Evolutionary conservation across 768 basidiomycete genomes (phyloP), one percentile per base, ranked within the genome.

Genomic region (Kwoniella sp.): DNA sequence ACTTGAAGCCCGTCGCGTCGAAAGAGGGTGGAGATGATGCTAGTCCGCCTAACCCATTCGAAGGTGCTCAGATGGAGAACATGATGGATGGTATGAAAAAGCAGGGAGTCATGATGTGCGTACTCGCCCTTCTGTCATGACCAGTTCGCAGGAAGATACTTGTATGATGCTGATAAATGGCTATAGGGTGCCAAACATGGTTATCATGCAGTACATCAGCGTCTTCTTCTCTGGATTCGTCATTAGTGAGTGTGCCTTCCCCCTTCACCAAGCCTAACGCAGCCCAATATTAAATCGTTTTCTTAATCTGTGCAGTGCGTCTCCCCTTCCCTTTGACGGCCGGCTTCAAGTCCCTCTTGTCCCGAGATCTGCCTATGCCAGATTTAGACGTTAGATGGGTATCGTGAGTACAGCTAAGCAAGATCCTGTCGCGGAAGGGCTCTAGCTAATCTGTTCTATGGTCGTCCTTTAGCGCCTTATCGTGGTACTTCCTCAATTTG

Each of bases 81-180:
- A 94, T 97, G 92, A 95, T 97, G 93, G 86, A 92, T 12, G 91
- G 91, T 36, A 90, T 99, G 89, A 97, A 97, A 84, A 97, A 95
- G 21, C 96, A 99, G 81, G 92, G 91, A 85, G 92, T 97, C 53
- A 94, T 96, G 90, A 97, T 98, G 90, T 77, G 60, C 60, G 90
- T 95, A n/a, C n/a, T n/a, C n/a, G n/a, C n/a, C n/a, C n/a, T n/a
- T n/a, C n/a, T n/a, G n/a, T n/a, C n/a, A n/a, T n/a, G n/a, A n/a
- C n/a, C n/a, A n/a, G n/a, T n/a, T n/a, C n/a, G n/a, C n/a, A n/a
- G n/a, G n/a, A n/a, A n/a, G n/a, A n/a, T n/a, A n/a, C n/a, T n/a
- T n/a, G n/a, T n/a, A n/a, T n/a, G n/a, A 15, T 47, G 4, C n/a
- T 27, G 33, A 33, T 13, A 33, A 13, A 33, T 33, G 33, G 33